Evolutionary conservation across 1,139 yeast species (phyloP).

Genomic region (Geotrichum carabidarum): DNA sequence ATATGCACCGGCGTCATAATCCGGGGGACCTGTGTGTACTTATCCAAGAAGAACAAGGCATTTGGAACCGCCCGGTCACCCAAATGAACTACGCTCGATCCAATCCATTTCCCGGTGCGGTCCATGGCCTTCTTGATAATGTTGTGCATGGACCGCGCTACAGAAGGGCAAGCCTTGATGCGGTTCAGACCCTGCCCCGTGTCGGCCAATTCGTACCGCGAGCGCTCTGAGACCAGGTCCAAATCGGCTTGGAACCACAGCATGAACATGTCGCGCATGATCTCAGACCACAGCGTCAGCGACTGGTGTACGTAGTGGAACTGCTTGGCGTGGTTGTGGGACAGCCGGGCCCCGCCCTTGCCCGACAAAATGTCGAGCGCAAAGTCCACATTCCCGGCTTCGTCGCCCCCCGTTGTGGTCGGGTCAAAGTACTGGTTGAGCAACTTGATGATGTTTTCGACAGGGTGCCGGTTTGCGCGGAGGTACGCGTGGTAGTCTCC

Average conservation of each 20-base stretch:
- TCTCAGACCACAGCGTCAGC: constrained; percentile 62
- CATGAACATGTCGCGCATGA: constrained; percentile 67
- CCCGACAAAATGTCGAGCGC: constrained; percentile 63
- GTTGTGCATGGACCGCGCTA: constrained; percentile 62
- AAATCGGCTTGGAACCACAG: constrained; percentile 69
- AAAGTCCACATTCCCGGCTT: constrained; percentile 34
- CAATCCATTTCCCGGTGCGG: constrained; percentile 63
- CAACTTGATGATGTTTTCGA: constrained; percentile 51
- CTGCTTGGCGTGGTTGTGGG: constrained; percentile 66
- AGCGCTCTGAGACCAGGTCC: constrained; percentile 47
- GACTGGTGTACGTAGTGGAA: constrained; percentile 67
- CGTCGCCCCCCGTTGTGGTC: constrained; percentile 32
- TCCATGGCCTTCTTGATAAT: constrained; percentile 57
- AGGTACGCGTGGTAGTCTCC: constrained; percentile 71
- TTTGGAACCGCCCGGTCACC: constrained; percentile 80
- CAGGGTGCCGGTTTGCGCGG: constrained; percentile 62
- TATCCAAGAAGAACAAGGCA: constrained; percentile 67
- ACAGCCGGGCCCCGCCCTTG: constrained; percentile 57
- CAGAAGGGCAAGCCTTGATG: constrained; percentile 61
- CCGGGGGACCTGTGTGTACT: constrained; percentile 69
- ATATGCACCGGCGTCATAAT: constrained; percentile 64
- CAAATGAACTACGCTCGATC: constrained; percentile 67
- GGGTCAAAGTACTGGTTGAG: constrained; percentile 45
- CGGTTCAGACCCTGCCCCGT: constrained; percentile 77
- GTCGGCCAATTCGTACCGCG: constrained; percentile 54